A percentile compares a stretch with the other conserved stretches of the same genome.
phyloP scores from a whole-genome alignment of 179 eudicot species.

The Camellia oleifera region DNA sequence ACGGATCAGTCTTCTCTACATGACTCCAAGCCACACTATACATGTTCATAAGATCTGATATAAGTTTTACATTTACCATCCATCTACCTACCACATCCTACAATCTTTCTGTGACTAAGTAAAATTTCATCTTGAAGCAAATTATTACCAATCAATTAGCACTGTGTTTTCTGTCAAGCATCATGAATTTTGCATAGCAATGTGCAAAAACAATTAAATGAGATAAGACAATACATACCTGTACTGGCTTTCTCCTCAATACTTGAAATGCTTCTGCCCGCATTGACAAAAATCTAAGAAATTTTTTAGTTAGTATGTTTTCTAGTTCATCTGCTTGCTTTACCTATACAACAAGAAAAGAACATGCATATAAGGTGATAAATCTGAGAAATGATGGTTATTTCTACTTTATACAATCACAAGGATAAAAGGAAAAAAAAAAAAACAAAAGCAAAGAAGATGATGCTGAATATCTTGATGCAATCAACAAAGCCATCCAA shows the following conservation, averaged over 20 bases:
- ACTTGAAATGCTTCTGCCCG: conserved; percentile 99
- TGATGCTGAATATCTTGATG: neutral
- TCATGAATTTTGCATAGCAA: neutral
- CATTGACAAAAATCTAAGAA: conserved; percentile 95
- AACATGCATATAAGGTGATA: neutral
- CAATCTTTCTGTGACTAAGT: neutral
- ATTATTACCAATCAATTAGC: neutral
- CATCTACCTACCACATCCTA: neutral
- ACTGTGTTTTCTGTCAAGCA: neutral
- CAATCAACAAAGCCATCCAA: neutral
- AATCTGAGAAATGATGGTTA: neutral
- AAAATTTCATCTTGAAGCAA: neutral
- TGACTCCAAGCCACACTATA: neutral
- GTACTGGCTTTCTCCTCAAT: conserved; percentile 93
- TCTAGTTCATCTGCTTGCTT: conserved; percentile 98
- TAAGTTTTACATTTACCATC: neutral
- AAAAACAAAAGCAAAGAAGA: neutral
- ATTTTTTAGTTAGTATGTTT: conserved; percentile 88
- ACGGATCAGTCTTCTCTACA: neutral
- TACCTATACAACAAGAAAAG: conserved; percentile 42
- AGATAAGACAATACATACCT: conserved; percentile 42
- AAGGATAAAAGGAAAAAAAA: neutral
- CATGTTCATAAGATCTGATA: neutral
- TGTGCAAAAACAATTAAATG: neutral
- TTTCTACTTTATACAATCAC: neutral